Percentiles rank a stretch among this genome's conserved stretches.
phyloP scores from a whole-genome alignment of 2,329 filamentous ascomycete species.

The Neoscytalidium dimidiatum region DNA sequence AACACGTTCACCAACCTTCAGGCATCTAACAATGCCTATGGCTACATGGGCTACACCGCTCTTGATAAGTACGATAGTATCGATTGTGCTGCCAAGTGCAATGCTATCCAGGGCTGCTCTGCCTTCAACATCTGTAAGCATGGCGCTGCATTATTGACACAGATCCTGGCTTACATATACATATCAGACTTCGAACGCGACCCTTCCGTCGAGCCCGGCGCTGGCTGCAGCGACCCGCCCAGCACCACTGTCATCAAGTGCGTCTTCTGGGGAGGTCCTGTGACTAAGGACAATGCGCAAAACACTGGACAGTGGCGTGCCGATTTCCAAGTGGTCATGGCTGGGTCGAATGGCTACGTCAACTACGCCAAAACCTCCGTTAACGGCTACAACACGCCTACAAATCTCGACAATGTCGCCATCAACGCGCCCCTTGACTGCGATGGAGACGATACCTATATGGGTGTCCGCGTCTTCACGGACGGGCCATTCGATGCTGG shows the following conservation, averaged over 20 bases:
- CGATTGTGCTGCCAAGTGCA: constrained; percentile 21
- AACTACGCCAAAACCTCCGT: background rate
- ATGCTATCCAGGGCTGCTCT: constrained; percentile 21
- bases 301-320: constrained; percentile 29
- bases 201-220: constrained; percentile 21
- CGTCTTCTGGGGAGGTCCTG: constrained; percentile 30
- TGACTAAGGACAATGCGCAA: constrained; percentile 22
- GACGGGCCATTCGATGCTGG: constrained; percentile 29
- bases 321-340: constrained; percentile 24
- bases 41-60: constrained; percentile 11
- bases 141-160: background rate
- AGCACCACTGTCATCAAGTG: constrained; percentile 32
- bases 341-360: constrained; percentile 25
- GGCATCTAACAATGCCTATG: constrained; percentile 22
- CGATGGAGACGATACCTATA: constrained; percentile 26
- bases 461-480: constrained; percentile 30
- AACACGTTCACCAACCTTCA: background rate
- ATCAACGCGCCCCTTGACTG: constrained; percentile 30
- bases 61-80: constrained; percentile 24
- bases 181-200: constrained; percentile 23
- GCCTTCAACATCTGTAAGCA: constrained; percentile 25
- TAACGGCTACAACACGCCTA: constrained; percentile 18
- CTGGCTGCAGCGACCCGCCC: constrained; percentile 23
- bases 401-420: constrained; percentile 25
- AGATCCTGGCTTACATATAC: background rate